These are phyloP conservation scores for Phytophthora cactorum DNA, from an alignment of 352 stramenopile genomes.

Conservation along the genomic window DNA sequence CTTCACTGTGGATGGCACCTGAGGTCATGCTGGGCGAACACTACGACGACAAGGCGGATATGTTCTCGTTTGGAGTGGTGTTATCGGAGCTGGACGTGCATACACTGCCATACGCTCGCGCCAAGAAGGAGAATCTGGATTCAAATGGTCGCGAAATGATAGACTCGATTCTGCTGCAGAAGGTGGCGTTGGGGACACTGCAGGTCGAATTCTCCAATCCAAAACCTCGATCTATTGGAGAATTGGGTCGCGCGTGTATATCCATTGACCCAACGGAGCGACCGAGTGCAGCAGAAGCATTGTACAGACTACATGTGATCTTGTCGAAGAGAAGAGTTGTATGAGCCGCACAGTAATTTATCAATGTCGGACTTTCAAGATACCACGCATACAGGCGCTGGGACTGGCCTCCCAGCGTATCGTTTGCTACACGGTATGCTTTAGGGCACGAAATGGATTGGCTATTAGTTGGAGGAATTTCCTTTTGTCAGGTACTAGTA, in stretches of 20 bases:
- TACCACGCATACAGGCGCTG: too few relatives aligned
- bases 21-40: slow-evolving; percentile 25
- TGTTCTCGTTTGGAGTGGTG: slow-evolving; percentile 28
- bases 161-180: slow-evolving; percentile 25
- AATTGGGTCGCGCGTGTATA: slow-evolving; percentile 27
- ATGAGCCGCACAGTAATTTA: slow-evolving; percentile 5
- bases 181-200: slow-evolving; percentile 23
- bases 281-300: slow-evolving; percentile 11
- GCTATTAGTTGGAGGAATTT: too few relatives aligned
- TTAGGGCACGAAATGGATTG: too few relatives aligned
- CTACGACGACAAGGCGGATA: slow-evolving; percentile 30
- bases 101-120: slow-evolving; percentile 13
- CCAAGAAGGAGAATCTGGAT: slow-evolving; percentile 20
- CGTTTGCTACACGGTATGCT: too few relatives aligned
- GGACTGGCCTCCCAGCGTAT: too few relatives aligned
- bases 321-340: slow-evolving; percentile 21
- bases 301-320: slow-evolving; percentile 13
- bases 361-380: background rate
- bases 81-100: slow-evolving; percentile 27
- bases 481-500: too few relatives aligned
- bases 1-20: slow-evolving; percentile 28
- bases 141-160: slow-evolving; percentile 23
- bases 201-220: slow-evolving; percentile 25
- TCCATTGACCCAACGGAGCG: slow-evolving; percentile 19
- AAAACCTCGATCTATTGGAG: slow-evolving; percentile 16